Percentiles rank a stretch among this genome's conserved stretches.
These are phyloP conservation scores for Capronia americana DNA, from an alignment of 2,329 filamentous ascomycete species.

Conservation along the genomic window DNA sequence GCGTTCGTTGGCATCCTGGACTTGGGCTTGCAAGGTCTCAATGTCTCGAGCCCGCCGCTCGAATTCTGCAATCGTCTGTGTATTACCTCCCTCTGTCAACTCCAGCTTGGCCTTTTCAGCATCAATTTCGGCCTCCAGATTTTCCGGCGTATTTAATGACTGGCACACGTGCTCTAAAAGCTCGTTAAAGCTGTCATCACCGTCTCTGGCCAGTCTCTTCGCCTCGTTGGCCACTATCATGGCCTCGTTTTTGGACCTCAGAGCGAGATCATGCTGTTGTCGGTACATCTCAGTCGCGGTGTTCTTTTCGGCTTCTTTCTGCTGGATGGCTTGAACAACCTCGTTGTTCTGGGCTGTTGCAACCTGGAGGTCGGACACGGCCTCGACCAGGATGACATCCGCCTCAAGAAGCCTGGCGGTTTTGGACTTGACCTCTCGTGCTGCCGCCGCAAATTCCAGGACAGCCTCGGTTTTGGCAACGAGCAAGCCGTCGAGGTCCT, in stretches of 20 bases:
- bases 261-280: conserved; percentile 35
- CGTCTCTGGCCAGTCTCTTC: conserved; percentile 39
- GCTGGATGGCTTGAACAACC: conserved; percentile 58
- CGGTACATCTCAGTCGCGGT: conserved; percentile 19
- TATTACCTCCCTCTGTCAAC: conserved; percentile 71
- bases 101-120: conserved; percentile 77
- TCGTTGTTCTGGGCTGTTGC: conserved; percentile 70
- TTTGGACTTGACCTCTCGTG: conserved; percentile 67
- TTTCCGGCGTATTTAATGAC: conserved; percentile 62
- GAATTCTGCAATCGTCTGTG: conserved; percentile 76
- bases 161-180: conserved; percentile 44
- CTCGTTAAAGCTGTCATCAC: conserved; percentile 28
- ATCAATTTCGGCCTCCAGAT: conserved; percentile 74
- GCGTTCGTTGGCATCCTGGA: conserved; percentile 55
- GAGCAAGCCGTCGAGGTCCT: conserved; percentile 62
- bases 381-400: conserved; percentile 76
- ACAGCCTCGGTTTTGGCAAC: conserved; percentile 64
- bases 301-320: conserved; percentile 44
- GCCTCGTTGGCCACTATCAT: conserved; percentile 42
- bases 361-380: conserved; percentile 75
- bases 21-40: conserved; percentile 57
- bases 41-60: conserved; percentile 74
- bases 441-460: conserved; percentile 63
- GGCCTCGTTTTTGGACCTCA: conserved; percentile 28
- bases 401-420: conserved; percentile 72